Evolutionary conservation across 352 stramenopile genomes (phyloP).

Genomic region (Globisporangium orthogonon): DNA sequence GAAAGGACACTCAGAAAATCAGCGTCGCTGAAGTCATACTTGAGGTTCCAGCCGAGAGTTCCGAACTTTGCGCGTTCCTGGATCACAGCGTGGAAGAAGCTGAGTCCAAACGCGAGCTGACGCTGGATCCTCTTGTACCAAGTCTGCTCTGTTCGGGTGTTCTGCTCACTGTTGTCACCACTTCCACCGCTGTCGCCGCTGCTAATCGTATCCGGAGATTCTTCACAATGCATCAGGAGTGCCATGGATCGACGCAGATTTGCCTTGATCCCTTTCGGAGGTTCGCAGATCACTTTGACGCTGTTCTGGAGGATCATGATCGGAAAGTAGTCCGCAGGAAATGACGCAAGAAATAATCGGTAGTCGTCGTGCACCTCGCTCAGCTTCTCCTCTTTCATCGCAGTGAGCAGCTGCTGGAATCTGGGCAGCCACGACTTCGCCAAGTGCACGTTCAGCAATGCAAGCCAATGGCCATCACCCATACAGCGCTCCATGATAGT

Average conservation of each 20-base stretch:
- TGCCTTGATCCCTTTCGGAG: slow-evolving; percentile 61
- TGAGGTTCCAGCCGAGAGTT: slow-evolving; percentile 68
- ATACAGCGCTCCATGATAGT: slow-evolving; percentile 43
- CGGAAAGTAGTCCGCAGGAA: slow-evolving; percentile 62
- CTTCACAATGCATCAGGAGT: slow-evolving; percentile 18
- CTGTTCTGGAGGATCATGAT: slow-evolving; percentile 65
- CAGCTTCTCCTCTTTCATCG: slow-evolving; percentile 23
- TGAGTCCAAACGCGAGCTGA: slow-evolving; percentile 64
- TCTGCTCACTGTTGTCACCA: neutral
- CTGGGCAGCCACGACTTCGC: slow-evolving; percentile 68
- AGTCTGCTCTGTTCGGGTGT: neutral
- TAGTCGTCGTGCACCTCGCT: slow-evolving; percentile 50
- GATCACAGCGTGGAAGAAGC: slow-evolving; percentile 74
- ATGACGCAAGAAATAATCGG: slow-evolving; percentile 63
- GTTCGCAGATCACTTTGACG: slow-evolving; percentile 78
- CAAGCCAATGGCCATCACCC: slow-evolving; percentile 49
- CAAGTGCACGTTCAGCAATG: slow-evolving; percentile 75
- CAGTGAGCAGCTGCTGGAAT: slow-evolving; percentile 38
- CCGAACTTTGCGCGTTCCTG: slow-evolving; percentile 76
- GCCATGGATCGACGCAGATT: slow-evolving; percentile 67
- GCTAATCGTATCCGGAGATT: neutral
- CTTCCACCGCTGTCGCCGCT: slow-evolving; percentile 4
- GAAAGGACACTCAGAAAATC: slow-evolving; percentile 70
- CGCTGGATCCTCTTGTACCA: slow-evolving; percentile 27
- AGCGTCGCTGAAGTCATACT: slow-evolving; percentile 73